Base-by-base conservation (phyloP, 2,329 filamentous ascomycete species). In the Penicillium carneum region DNA sequence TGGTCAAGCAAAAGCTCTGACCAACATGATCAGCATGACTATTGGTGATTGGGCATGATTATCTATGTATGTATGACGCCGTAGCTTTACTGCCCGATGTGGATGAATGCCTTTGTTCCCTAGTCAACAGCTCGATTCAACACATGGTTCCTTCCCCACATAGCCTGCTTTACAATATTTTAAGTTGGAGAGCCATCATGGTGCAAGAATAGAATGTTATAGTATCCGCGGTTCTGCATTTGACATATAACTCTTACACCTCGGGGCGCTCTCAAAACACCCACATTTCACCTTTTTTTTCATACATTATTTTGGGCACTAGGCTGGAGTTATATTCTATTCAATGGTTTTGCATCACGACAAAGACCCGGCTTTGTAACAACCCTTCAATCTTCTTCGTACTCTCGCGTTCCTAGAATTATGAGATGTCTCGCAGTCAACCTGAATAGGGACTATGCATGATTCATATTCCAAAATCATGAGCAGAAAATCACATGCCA, bases 1-100 rank as follows among this genome's bases (percentile, higher is more conserved):
- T 39, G 53, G 39, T 39, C 20, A 58, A 58, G 48, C 55, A 58
- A 58, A 41, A 20, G 47, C 55, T 58, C 11, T 52, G 55, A 36
- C 55, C 47, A 43, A 26, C 12, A 38, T 38, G 34, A 38, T 14
- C 23, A 34, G 26, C 38, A 45, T 34, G 10, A 18, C 18, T 6
- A 26, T 18, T 43, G n/a, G 20, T 29, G n/a, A 43, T 52, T 26
- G 11, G 18, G 18, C 34, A 31, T 12, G 6, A 33, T 18, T 29
- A 23, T 38, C 14, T 38, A 33, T 10, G n/a, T 31, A 31, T 31
- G 2, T 31, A 8, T 31, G 29, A 10, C 6, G 29, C 5, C 8
- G 29, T 6, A 9, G 29, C 29, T 6, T 31, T 31, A 31, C 29
- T 31, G 29, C 29, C 9, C 9, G 6, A 31, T 4, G 7, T 9